A percentile compares a stretch with the other conserved stretches of the same genome.
phyloP scores from a whole-genome alignment of 1,284 basidiomycete species.

The Microbotryomycetes sp. region DNA sequence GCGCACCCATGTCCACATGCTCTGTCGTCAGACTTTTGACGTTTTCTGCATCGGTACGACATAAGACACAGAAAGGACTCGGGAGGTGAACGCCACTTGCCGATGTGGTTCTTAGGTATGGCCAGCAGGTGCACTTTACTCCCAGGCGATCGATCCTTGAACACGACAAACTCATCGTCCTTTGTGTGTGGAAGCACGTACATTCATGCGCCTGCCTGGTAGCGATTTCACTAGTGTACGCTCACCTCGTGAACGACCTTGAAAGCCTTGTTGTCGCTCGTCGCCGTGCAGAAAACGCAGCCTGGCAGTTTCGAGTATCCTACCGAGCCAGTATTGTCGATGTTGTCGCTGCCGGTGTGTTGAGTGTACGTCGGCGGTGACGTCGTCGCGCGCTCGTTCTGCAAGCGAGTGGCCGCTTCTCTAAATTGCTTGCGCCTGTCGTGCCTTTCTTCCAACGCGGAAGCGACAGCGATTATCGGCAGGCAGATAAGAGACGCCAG shows the following conservation, averaged over 20 bases:
- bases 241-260: conserved; percentile 20
- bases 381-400: too few relatives aligned
- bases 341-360: not conserved
- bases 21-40: conserved; percentile 6
- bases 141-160: conserved; percentile 16
- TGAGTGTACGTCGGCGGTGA: too few relatives aligned
- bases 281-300: conserved; percentile 20
- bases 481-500: not conserved
- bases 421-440: not conserved
- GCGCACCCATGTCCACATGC: conserved; percentile 13
- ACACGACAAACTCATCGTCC: conserved; percentile 21
- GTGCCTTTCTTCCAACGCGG: not conserved
- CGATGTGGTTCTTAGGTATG: conserved; percentile 20
- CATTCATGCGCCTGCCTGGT: too few relatives aligned
- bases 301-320: not conserved
- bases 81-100: conserved; percentile 2
- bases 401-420: too few relatives aligned
- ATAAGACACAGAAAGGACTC: not conserved
- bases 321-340: not conserved
- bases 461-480: not conserved
- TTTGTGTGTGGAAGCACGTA: too few relatives aligned
- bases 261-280: conserved; percentile 1
- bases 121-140: conserved; percentile 21
- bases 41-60: conserved; percentile 3
- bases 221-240: not conserved